Evolutionary conservation across 768 basidiomycete species (phyloP).

Genomic region (Asterophora parasitica): DNA sequence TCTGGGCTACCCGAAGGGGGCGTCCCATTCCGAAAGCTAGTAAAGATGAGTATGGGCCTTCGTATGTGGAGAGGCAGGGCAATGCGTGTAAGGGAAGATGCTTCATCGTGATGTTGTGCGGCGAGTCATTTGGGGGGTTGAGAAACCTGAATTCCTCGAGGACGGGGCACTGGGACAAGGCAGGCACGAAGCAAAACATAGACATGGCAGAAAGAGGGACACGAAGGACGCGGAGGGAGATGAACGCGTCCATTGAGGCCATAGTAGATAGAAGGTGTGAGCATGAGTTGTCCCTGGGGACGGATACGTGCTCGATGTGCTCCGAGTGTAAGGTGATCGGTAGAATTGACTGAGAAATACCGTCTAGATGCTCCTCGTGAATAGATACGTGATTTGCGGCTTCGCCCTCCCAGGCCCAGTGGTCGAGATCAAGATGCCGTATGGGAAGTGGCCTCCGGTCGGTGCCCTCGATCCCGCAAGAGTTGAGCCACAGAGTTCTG

Average conservation of each 20-base stretch:
- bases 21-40: conserved; percentile 19
- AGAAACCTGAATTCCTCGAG: conserved; percentile 29
- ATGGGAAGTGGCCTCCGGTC: conserved; percentile 14
- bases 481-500: conserved; percentile 29
- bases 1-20: conserved; percentile 15
- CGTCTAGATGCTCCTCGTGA: conserved; percentile 26
- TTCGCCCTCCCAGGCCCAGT: conserved; percentile 34
- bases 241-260: conserved; percentile 13
- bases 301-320: conserved; percentile 25
- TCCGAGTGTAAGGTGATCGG: conserved; percentile 25
- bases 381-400: conserved; percentile 29
- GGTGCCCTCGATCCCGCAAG: conserved; percentile 19
- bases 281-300: conserved; percentile 29
- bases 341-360: conserved; percentile 24
- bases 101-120: conserved; percentile 15
- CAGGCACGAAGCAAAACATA: conserved; percentile 20
- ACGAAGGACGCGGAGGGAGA: conserved; percentile 18
- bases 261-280: conserved; percentile 23
- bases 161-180: conserved; percentile 24
- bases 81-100: conserved; percentile 16
- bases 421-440: conserved; percentile 28
- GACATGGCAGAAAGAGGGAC: conserved; percentile 24
- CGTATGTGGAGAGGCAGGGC: conserved; percentile 21
- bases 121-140: conserved; percentile 22
- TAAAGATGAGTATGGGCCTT: conserved; percentile 26